phyloP scores from a whole-genome alignment of 23 red algal genomes.

The Gracilaria domingensis region DNA sequence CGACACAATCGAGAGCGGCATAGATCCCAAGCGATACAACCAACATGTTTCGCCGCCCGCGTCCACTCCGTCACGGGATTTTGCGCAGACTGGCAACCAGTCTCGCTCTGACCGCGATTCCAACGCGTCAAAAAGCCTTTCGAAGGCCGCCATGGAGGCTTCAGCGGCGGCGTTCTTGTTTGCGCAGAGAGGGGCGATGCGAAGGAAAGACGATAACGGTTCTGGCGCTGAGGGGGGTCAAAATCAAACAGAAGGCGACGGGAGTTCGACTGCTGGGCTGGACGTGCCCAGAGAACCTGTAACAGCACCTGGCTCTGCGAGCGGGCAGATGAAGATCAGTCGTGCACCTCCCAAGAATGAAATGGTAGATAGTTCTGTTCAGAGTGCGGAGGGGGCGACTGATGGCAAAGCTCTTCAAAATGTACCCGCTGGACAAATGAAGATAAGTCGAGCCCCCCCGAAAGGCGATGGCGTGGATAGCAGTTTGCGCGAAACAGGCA shows the following conservation, averaged over 20 bases:
- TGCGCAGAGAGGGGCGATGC: slow-evolving; percentile 5
- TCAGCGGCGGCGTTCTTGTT: slow-evolving; percentile 1
- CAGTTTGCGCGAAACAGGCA: not conserved
- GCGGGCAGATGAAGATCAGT: slow-evolving; percentile 51
- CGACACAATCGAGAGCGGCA: slow-evolving; percentile 53
- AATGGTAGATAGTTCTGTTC: not conserved
- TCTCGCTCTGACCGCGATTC: not conserved
- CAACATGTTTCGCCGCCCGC: not conserved
- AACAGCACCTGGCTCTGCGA: not conserved
- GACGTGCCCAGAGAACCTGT: not conserved
- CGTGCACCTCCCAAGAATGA: slow-evolving; percentile 9
- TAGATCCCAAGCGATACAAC: slow-evolving; percentile 26
- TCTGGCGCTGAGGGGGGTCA: not conserved
- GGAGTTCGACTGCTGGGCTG: not conserved
- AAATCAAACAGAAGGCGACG: not conserved
- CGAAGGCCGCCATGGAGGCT: slow-evolving; percentile 15
- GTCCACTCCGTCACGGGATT: not conserved
- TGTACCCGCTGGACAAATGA: not conserved
- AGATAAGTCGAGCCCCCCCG: slow-evolving; percentile 19
- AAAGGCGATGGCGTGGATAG: not conserved
- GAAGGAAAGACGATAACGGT: slow-evolving; percentile 2
- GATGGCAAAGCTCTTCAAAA: not conserved
- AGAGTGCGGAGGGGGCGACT: not conserved
- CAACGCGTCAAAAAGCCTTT: not conserved
- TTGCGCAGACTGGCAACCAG: not conserved